These are phyloP conservation scores for Aspergillus cristatus DNA, from an alignment of 495 filamentous ascomycete species.

Conservation along the genomic window DNA sequence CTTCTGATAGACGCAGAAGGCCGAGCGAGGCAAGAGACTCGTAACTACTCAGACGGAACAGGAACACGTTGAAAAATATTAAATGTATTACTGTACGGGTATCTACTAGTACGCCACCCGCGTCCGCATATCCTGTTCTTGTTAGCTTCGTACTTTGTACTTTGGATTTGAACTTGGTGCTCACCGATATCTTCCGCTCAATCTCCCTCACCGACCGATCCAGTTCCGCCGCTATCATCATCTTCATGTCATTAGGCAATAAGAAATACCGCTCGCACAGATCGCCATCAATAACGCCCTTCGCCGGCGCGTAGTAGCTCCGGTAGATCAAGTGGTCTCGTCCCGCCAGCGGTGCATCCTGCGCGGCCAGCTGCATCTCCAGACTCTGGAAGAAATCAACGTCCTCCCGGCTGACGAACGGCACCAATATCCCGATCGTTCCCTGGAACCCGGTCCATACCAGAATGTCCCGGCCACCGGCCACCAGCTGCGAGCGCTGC, in stretches of 20 bases:
- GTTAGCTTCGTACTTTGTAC: slow-evolving; percentile 10
- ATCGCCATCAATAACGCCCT: slow-evolving; percentile 97
- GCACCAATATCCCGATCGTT: slow-evolving; percentile 84
- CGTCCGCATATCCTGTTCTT: slow-evolving; percentile 69
- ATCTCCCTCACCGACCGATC: slow-evolving; percentile 86
- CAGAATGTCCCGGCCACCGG: slow-evolving; percentile 83
- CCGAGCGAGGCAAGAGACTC: slow-evolving; percentile 52
- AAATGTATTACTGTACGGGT: slow-evolving; percentile 1
- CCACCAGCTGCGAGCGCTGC: slow-evolving; percentile 80
- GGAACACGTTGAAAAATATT: background rate
- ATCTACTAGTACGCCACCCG: slow-evolving; percentile 58
- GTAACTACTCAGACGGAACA: background rate
- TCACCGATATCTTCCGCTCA: slow-evolving; percentile 88
- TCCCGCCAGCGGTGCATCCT: slow-evolving; percentile 80
- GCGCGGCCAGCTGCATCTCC: slow-evolving; percentile 73
- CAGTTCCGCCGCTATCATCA: slow-evolving; percentile 87
- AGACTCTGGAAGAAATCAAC: slow-evolving; percentile 95
- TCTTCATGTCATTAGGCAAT: slow-evolving; percentile 75
- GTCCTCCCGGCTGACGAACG: slow-evolving; percentile 83
- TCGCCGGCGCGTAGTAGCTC: slow-evolving; percentile 93
- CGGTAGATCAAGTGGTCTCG: slow-evolving; percentile 92
- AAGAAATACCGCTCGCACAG: slow-evolving; percentile 85
- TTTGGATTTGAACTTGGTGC: slow-evolving; percentile 11
- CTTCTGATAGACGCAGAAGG: slow-evolving; percentile 35
- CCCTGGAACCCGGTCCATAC: slow-evolving; percentile 93